Evolutionary conservation across 345 rosid genomes (phyloP), one percentile per base, ranked within the genome.

Genomic region (Rhodomyrtus tomentosa): DNA sequence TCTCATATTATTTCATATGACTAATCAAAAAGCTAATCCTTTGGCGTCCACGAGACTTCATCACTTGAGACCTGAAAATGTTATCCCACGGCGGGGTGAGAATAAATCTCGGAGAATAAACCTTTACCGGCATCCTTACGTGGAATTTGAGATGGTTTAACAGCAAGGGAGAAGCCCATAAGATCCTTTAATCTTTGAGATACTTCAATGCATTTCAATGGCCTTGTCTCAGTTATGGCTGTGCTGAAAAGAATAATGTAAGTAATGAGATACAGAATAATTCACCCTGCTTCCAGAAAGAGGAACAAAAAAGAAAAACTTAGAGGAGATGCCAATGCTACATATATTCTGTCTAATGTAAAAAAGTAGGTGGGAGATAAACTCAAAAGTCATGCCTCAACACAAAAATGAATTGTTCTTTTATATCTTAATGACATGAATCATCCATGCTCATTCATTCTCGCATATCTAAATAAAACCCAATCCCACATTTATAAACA

Each of bases 161-260:
- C 68, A 85, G 85, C 89, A 50, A 94, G 92, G 2, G 93, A 89
- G 90, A 91, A 93, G 51, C 98, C 99, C 62, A 92, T 84, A 42
- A 56, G 79, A 90, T 93, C 96, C 92, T 95, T 92, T 51, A 96
- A 87, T 40, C 80, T 89, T 82, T 82, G 87, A 24, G 96, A 93
- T 82, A 95, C 87, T 89, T 94, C 96, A 13, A 86, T 49, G 27
- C 74, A 87, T 82, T 87, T 93, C 72, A 94, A 87, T 29, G 92
- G 93, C 88, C 86, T 90, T 4, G 98, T 94, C 89, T 92, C 92
- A 21, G 92, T 91, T 85, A 91, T 81, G 89, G 85, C 96, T 96
- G 95, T 88, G 89, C 95, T 93, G 94, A 90, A 93, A 90, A 91
- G 87, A 92, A 90, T 91, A 83, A 80, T 86, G 92, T 83, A 86